These are phyloP conservation scores for Pseudogymnoascus sp. DNA, from an alignment of 2,329 filamentous ascomycete species.

Conservation along the genomic window DNA sequence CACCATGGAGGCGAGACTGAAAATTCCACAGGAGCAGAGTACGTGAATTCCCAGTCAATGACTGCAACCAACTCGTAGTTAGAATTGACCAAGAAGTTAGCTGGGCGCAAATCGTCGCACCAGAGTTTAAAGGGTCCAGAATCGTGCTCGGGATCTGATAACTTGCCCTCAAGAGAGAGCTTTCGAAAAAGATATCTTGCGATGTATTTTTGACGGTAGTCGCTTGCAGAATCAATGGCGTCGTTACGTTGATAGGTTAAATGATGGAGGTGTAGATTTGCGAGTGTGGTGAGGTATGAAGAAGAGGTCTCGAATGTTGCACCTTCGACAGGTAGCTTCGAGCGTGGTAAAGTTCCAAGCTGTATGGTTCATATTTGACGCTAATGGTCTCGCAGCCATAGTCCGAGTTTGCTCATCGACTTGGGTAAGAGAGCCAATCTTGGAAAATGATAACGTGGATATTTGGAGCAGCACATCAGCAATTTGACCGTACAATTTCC, in stretches of 20 bases:
- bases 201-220: slow-evolving; percentile 29
- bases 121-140: slow-evolving; percentile 15
- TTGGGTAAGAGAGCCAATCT: slow-evolving; percentile 18
- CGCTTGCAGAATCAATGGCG: slow-evolving; percentile 26
- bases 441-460: slow-evolving; percentile 14
- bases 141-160: slow-evolving; percentile 11
- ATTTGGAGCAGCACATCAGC: slow-evolving; percentile 16
- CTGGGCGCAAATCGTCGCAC: slow-evolving; percentile 17
- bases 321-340: slow-evolving; percentile 21
- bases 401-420: too few relatives aligned
- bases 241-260: slow-evolving; percentile 34
- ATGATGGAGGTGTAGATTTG: slow-evolving; percentile 36
- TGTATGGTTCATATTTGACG: slow-evolving; percentile 21
- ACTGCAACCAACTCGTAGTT: slow-evolving; percentile 15
- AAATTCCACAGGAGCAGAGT: slow-evolving; percentile 17
- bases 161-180: too few relatives aligned
- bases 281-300: slow-evolving; percentile 33
- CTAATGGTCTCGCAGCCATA: too few relatives aligned
- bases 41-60: slow-evolving; percentile 19
- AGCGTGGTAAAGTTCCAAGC: slow-evolving; percentile 20
- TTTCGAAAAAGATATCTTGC: slow-evolving; percentile 30
- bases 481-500: slow-evolving; percentile 15
- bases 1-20: slow-evolving; percentile 18
- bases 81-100: slow-evolving; percentile 16
- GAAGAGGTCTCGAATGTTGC: slow-evolving; percentile 28